Base-by-base conservation (phyloP, 352 stramenopile species). In the Phytophthora hybrid region DNA sequence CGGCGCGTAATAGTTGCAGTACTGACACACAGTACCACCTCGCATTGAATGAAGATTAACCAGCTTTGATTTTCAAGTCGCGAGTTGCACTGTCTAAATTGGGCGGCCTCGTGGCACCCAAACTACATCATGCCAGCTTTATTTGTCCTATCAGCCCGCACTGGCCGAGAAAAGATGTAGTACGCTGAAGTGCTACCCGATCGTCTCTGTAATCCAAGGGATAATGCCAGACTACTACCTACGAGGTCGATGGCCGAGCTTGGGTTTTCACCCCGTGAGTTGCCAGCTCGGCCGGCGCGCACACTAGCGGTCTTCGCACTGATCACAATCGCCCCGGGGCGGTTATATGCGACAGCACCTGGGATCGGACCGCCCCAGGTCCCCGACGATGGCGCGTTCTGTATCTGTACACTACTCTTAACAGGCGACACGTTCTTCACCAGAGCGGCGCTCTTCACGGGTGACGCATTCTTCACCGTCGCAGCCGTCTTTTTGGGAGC, bases 361-460 rank as follows among this genome's bases (percentile, higher is more conserved):
- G 41, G 41, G 9, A 49, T 49, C 41, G 14, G 41, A 14, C 41
- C 41, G 18, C 34, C 34, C 34, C 34, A 41, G 34, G 34, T 13
- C 34, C 16, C 14, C 18, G 41, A 13, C 13, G 37, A 18, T 8
- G 56, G 23, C 56, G 21, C 51, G 37, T 19, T 41, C 23, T 34
- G 34, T 3, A 19, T 32, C 3, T n/a, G 32, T 6, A 19, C 5
- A 4, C 16, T 26, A 19, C 60, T 60, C 49, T 68, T 61, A 6
- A 55, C 61, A 3, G 61, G 19, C 26, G 51, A 18, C 4, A 34
- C 51, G 46, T 59, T 60, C 61, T 68, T 68, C 21, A 59, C 61
- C 5, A 34, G 61, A 19, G 62, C 19, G 7, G 62, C 9, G 6
- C 49, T 54, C 52, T 58, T 58, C 26, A 58, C 52, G 26, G 61